These are phyloP conservation scores for Balakata baccata DNA, from an alignment of 345 rosid species.

Conservation along the genomic window DNA sequence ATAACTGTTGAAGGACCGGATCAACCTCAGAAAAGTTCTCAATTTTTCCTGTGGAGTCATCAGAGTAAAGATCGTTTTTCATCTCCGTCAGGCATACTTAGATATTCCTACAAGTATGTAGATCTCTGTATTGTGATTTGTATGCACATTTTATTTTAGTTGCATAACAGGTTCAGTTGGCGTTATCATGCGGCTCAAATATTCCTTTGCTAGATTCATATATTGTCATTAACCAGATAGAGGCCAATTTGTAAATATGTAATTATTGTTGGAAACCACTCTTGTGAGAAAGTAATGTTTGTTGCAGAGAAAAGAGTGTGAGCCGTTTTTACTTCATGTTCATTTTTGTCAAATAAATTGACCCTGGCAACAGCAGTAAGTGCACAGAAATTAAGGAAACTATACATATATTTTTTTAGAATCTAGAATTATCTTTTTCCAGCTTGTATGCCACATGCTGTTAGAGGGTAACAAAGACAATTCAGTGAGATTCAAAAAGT, in stretches of 20 bases:
- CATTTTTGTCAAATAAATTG: not conserved
- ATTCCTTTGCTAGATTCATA: constrained; percentile 1
- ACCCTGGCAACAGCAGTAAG: not conserved
- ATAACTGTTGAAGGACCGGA: constrained; percentile 28
- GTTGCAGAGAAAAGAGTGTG: not conserved
- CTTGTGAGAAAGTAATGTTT: not conserved
- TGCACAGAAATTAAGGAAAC: not conserved
- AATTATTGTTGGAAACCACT: not conserved
- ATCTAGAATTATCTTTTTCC: not conserved
- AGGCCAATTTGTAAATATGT: not conserved
- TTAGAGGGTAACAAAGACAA: not conserved
- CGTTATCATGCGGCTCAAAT: not conserved
- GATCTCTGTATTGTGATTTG: constrained; percentile 6
- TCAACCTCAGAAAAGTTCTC: constrained; percentile 40
- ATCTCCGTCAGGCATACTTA: constrained; percentile 74
- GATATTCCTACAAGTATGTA: constrained; percentile 80
- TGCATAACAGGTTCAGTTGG: not conserved
- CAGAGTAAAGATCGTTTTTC: constrained; percentile 59
- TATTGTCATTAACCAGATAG: not conserved
- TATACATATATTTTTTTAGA: not conserved
- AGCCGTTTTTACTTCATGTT: not conserved
- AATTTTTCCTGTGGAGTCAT: constrained; percentile 53
- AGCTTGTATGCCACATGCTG: not conserved
- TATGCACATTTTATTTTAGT: not conserved
- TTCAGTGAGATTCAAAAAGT: not conserved